Evolutionary conservation across 2,329 filamentous ascomycete species (phyloP), one percentile per base, ranked within the genome.

Genomic region (Arthrinium puccinioides): DNA sequence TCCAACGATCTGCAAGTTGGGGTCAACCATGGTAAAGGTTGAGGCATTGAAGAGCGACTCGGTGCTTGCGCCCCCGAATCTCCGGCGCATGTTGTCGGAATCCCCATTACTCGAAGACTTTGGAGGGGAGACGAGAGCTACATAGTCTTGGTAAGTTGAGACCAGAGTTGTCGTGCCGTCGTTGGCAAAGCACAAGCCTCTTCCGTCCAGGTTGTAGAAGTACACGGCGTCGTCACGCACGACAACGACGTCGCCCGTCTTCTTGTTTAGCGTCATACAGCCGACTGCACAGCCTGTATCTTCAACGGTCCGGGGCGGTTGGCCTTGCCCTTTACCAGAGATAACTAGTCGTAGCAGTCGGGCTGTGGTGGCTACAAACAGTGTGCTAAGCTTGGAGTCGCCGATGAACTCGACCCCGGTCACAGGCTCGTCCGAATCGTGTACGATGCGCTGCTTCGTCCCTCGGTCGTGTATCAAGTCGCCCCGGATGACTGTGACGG

Each of bases 391-490:
- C 45, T 66, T 70, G 7, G 67, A 64, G 36, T 81, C 76, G 30
- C 72, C 69, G 30, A 70, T 63, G 43, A 95, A 83, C 53, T 92
- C 84, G 11, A 98, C 80, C 2, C 89, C 90, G 0, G 92, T 98
- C 9, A 98, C 81, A 0, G 92, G 94, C 57, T 98, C 92, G 51
- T 97, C 89, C 0, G 89, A 95, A 56, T 98, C 92, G 62, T 94
- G 92, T 9, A 98, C 87, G 23, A 90, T 92, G 37, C 92, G 79
- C 59, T 98, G 92, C 56, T 87, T 88, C 9, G 90, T 88, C 16
- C 94, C 92, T 40, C 92, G 80, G 58, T 98, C 92, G 58, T 98
- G 88, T 50, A 98, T 86, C 33, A 98, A 69, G 56, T 98, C 92
- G 43, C 94, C 92, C 41, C 92, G 78, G 40, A 98, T 86, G 20